Conservation (phyloP, 495 filamentous ascomycete species). For the Penicillium mononematosum region DNA sequence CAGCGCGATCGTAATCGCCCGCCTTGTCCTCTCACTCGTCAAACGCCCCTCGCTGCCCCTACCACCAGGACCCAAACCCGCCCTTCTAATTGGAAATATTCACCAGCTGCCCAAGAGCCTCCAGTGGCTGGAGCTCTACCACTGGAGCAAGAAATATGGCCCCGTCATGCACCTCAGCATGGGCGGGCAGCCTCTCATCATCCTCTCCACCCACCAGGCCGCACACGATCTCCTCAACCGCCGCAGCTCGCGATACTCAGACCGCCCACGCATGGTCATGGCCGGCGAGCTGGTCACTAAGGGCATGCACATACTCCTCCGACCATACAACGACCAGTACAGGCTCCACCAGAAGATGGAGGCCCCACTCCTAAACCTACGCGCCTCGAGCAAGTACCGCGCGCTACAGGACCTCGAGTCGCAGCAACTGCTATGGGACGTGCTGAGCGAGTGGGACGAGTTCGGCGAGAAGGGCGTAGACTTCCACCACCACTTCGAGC, state of each 20-base stretch:
- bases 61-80: conserved; percentile 55
- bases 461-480: conserved; percentile 19
- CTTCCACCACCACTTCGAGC: conserved; percentile 56
- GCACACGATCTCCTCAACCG: conserved; percentile 34
- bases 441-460: conserved; percentile 9
- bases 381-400: not conserved
- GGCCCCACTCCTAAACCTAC: conserved; percentile 1
- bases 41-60: conserved; percentile 22
- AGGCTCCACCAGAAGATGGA: conserved; percentile 13
- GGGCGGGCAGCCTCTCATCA: conserved; percentile 27
- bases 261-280: conserved; percentile 26
- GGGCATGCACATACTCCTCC: conserved; percentile 24
- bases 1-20: not conserved
- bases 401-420: conserved; percentile 19
- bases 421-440: conserved; percentile 17
- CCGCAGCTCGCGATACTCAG: conserved; percentile 15
- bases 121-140: conserved; percentile 59
- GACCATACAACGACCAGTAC: conserved; percentile 18
- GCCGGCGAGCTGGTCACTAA: conserved; percentile 16
- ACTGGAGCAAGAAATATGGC: conserved; percentile 45
- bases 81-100: conserved; percentile 58
- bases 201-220: conserved; percentile 27
- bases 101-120: conserved; percentile 50
- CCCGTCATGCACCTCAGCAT: conserved; percentile 36
- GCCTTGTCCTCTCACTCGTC: not conserved